Evolutionary conservation across 2,329 filamentous ascomycete species (phyloP), one percentile per base, ranked within the genome.

Genomic region (Neofusicoccum parvum): DNA sequence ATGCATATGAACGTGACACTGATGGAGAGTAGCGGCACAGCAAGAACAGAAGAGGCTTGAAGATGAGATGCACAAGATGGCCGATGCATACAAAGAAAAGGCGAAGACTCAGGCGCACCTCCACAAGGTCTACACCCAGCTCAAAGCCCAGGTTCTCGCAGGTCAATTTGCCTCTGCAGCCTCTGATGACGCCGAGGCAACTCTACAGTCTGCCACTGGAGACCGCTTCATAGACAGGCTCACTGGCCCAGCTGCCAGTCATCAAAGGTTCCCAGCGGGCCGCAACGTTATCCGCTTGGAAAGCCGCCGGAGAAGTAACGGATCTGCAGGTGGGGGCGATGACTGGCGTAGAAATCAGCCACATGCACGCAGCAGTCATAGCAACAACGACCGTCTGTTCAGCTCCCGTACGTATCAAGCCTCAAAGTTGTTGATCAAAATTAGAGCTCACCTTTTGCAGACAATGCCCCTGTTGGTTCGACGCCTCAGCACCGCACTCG

Each of bases 51-150:
- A 89, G 23, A 80, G 81, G 9, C 79, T 94, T 11, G 82, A 87
- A 60, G 84, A 85, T 56, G 93, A 91, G 76, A 91, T 93, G 68
- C 85, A 91, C 17, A 90, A 94, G 41, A 80, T 96, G 1, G 80
- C 83, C 4, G 83, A 87, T 23, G 83, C 87, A 3, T 89, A 88
- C 70, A 86, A 85, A 64, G 89, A 93, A 23, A 95, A 94, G 74
- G 87, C 81, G 69, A 88, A 86, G 53, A 90, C 88, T 66, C 83
- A 91, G 3, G 78, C 88, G 5, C 89, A 92, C 67, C 85, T 87
- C 2, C 91, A 92, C 58, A 84, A 84, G 67, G 77, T 85, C 23
- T 88, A 88, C 70, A 82, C 85, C 51, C 72, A 81, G 12, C 75
- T 88, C 46, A 88, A 88, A 71, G 80, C 81, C 34, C 82, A 84